Conservation (phyloP, 352 stramenopile species). For the Globisporangium acanthophoron region DNA sequence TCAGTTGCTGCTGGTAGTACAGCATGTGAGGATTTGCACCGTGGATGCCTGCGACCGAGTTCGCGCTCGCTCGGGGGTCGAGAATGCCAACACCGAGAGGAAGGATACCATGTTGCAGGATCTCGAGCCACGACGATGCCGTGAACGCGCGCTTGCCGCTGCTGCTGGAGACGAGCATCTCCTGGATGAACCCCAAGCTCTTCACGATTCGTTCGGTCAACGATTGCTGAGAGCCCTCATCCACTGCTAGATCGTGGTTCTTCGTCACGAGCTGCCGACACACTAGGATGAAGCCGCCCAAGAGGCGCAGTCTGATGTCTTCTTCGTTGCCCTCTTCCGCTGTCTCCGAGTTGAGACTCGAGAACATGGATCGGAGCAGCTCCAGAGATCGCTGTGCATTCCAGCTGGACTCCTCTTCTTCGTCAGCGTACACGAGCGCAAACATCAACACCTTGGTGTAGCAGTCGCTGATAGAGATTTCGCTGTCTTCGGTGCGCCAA, state of each 20-base stretch:
- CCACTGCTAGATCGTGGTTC: conserved; percentile 17
- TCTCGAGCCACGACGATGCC: conserved; percentile 45
- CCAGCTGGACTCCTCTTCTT: conserved; percentile 22
- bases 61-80: conserved; percentile 14
- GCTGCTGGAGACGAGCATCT: conserved; percentile 41
- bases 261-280: conserved; percentile 32
- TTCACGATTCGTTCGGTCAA: conserved; percentile 40
- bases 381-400: conserved; percentile 29
- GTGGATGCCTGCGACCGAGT: neutral
- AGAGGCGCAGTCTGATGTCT: conserved; percentile 28
- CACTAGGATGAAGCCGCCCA: conserved; percentile 53
- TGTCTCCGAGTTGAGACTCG: conserved; percentile 27
- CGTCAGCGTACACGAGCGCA: conserved; percentile 22
- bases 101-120: conserved; percentile 51
- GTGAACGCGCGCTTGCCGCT: conserved; percentile 26
- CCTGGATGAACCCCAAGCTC: conserved; percentile 40
- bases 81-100: conserved; percentile 52
- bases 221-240: neutral
- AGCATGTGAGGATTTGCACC: conserved; percentile 20
- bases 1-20: conserved; percentile 51
- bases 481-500: conserved; percentile 44
- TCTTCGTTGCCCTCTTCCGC: conserved; percentile 32
- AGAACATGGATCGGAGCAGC: conserved; percentile 51
- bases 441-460: conserved; percentile 68
- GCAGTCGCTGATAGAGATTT: conserved; percentile 51